Base-by-base conservation (phyloP, 169 alveolate species). In the Cryptosporidium meleagridis region DNA sequence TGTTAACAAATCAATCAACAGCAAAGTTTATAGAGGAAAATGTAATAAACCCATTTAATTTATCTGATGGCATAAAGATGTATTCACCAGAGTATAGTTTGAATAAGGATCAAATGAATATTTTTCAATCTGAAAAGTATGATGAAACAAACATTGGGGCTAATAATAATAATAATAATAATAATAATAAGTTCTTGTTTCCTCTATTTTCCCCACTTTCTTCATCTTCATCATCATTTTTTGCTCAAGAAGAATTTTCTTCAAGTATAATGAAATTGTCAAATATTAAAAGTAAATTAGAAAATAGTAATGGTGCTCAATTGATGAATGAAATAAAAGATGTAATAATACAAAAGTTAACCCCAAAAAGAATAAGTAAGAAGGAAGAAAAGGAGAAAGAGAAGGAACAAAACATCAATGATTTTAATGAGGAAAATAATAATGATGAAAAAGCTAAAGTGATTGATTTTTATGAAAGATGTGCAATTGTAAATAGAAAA, bases 1-100 rank as follows among this genome's bases (percentile, higher is more conserved):
- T 80, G 26, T 62, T 80, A 9, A 21, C 89, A 44, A 65, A 80
- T 61, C 65, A 59, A n/a, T 51, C 89, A 44, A 51, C 89, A 21
- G 5, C 80, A 8, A 73, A 61, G 23, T 80, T 80, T 65, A 59
- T 80, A 29, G 45, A 62, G 5, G 45, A 59, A 1, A 65, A 80
- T 26, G 21, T 80, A 45, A 59, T 80, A 33, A 26, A n/a, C 9
- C 89, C 89, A 2, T n/a, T 80, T 31, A 52, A 53, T 18, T 48
- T 80, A 51, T 67, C 62, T 26, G 53, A 80, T 29, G 89, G 70
- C 0, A 65, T 73, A 35, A 53, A 21, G 12, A 26, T 67, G 4
- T n/a, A 33, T 37, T 1, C 58, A 31, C 71, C 86, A 7, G 61
- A 53, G 29, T 12, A 39, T n/a, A 73, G n/a, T 33, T 26, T 53